A percentile compares a stretch with the other conserved stretches of the same genome.
phyloP scores from a whole-genome alignment of 108 stramenopile genomes.

The Stephanodiscus triporus region DNA sequence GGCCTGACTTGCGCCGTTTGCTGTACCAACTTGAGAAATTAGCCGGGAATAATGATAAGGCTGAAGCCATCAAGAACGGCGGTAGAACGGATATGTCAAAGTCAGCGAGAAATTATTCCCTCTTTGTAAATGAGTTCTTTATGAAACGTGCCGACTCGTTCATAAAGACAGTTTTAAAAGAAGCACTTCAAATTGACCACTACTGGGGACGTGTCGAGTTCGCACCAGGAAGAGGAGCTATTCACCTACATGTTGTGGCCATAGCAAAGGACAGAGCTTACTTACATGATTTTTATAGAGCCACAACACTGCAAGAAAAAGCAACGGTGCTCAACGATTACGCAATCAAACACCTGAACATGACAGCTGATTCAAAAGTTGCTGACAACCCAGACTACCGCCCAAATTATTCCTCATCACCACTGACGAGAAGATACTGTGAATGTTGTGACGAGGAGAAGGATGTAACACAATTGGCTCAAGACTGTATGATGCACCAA shows the following conservation, averaged over 20 bases:
- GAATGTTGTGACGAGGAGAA: neutral
- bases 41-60: slow-evolving; percentile 1
- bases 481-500: neutral
- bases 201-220: slow-evolving; percentile 40
- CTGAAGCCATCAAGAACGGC: neutral
- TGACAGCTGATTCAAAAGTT: slow-evolving; percentile 17
- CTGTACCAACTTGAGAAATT: slow-evolving; percentile 5
- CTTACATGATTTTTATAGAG: slow-evolving; percentile 11
- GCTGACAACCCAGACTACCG: too few species aligned
- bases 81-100: neutral
- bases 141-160: slow-evolving; percentile 18
- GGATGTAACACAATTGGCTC: neutral
- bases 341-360: neutral
- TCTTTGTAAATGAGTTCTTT: slow-evolving; percentile 30
- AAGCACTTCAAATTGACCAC: slow-evolving; percentile 15
- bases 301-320: slow-evolving; percentile 17
- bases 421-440: neutral
- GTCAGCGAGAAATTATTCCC: slow-evolving; percentile 2
- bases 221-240: slow-evolving; percentile 22
- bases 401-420: too few species aligned
- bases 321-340: slow-evolving; percentile 6
- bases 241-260: slow-evolving; percentile 32
- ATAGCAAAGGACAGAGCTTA: slow-evolving; percentile 20
- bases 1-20: slow-evolving; percentile 27
- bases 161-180: slow-evolving; percentile 15